Evolutionary conservation across 345 rosid species (phyloP), one percentile per base, ranked within the genome.

Genomic region (Zanthoxylum bungeanum): DNA sequence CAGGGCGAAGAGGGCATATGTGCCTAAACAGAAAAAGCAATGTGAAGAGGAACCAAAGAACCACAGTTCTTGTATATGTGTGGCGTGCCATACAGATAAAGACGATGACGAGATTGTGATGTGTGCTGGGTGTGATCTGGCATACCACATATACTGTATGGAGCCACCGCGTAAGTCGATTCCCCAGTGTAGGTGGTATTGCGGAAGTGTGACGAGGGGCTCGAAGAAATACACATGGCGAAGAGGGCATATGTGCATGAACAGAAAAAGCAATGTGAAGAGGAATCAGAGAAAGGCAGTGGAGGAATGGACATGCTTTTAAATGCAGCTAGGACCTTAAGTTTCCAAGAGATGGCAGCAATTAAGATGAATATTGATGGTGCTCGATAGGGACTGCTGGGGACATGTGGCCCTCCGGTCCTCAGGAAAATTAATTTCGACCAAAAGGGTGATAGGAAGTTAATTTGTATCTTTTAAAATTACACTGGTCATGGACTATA

Each of bases 111-210:
- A 85, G 79, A 85, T 95, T 52, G 87, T 95, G 68, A 50, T 95
- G 49, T 95, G 99, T 57, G 99, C 92, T 82, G 88, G 89, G 19
- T 95, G 99, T 80, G 98, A 92, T 81, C 86, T 85, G 70, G 99
- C 89, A 27, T 95, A 88, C 82, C 99, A 95, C 81, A 67, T 91
- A 58, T 91, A 91, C 71, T 95, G 98, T 81, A 73, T 91, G 91
- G 81, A 47, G 60, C 99, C 99, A 0, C 92, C 94, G 4, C 85
- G 67, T 3, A 44, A 49, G 44, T 63, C 75, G 27, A 57, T 93
- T 67, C 99, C 99, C 1, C 47, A 8, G 58, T 96, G 93, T 44
- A 84, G 81, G 52, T 95, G 98, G 99, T 93, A 84, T 72, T 95
- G 99, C 87, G 79, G 69, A 70, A 81, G 50, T 95, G 99, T 74